Base-by-base conservation (phyloP, 1,284 basidiomycete species). In the Naganishia liquefaciens region DNA sequence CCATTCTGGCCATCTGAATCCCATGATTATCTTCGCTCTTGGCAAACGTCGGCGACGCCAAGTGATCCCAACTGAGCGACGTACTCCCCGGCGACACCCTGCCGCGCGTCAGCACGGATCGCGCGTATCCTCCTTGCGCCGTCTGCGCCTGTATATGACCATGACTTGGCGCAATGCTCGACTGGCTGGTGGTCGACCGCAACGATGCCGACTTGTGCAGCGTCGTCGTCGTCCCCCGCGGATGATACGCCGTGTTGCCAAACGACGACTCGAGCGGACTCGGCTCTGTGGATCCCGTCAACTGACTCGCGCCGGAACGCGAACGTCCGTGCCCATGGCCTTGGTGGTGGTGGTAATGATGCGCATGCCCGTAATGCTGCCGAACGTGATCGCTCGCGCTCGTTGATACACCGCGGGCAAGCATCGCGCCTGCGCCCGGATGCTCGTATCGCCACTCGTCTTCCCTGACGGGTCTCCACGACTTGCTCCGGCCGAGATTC, bases 401-500 rank as follows among this genome's bases (percentile, higher is more conserved):
- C 19, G 30, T 43, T 5, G 40, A 42, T 11, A 50, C 52, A 7
- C 49, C 50, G 28, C 44, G 30, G n/a, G 21, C 17, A 6, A 62
- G 40, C 54, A 47, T 58, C 21, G 27, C 23, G 1, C 19, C 62
- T 11, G 27, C 23, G 1, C 19, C 62, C 3, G 28, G 33, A 21
- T 21, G n/a, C 19, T 37, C 40, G 17, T 43, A 30, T 27, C 62
- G 55, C 61, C 62, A 67, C 28, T 67, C 61, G 13, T 51, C 27
- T n/a, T 53, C 43, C 7, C 28, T 23, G 39, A 53, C 53, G 7
- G 54, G 42, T 17, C 54, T 58, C 62, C 63, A 54, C 27, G 54
- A 58, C 27, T 54, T 49, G 42, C 65, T 67, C 33, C 65, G 39
- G 3, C 65, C 65, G 21, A 67, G 33, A n/a, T 47, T 28, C 7